phyloP scores from a whole-genome alignment of 2,329 filamentous ascomycete species.

The Aspergillus clavatus region DNA sequence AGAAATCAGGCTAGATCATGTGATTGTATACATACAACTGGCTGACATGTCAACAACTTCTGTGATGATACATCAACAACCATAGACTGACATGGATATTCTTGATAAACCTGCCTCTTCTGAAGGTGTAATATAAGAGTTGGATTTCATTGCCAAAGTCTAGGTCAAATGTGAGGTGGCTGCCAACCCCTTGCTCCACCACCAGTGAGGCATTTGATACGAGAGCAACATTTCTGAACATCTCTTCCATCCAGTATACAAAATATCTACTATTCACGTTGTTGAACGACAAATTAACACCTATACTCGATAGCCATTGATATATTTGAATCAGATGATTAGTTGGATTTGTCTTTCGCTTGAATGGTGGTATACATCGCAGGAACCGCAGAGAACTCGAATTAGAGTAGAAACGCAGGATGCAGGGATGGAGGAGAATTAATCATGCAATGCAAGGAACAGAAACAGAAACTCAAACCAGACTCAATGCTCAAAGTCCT shows the following conservation, averaged over 20 bases:
- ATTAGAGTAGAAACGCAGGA: conserved; percentile 1
- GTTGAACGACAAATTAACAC: too few species aligned
- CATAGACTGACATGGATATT: too few species aligned
- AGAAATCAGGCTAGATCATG: conserved; percentile 2
- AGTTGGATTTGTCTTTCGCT: not conserved
- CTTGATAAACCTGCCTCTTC: too few species aligned
- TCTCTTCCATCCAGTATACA: too few species aligned
- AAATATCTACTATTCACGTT: too few species aligned
- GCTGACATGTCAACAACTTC: not conserved
- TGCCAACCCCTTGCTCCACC: too few species aligned
- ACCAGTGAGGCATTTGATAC: too few species aligned
- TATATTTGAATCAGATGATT: not conserved
- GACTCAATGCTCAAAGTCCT: conserved; percentile 19
- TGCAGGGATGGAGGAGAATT: conserved; percentile 7
- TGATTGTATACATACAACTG: conserved; percentile 1
- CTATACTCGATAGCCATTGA: too few species aligned
- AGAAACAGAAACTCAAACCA: conserved; percentile 15
- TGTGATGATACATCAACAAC: not conserved
- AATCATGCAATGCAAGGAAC: conserved; percentile 18
- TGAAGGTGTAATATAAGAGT: too few species aligned
- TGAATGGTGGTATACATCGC: conserved; percentile 2
- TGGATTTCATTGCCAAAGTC: too few species aligned
- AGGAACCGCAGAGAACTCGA: conserved; percentile 1
- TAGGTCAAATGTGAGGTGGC: too few species aligned
- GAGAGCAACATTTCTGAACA: too few species aligned